Percentiles rank a stretch among this genome's conserved stretches.
Conservation (phyloP, 306 rosid genomes). For the Trichosanthes cucumerina region DNA sequence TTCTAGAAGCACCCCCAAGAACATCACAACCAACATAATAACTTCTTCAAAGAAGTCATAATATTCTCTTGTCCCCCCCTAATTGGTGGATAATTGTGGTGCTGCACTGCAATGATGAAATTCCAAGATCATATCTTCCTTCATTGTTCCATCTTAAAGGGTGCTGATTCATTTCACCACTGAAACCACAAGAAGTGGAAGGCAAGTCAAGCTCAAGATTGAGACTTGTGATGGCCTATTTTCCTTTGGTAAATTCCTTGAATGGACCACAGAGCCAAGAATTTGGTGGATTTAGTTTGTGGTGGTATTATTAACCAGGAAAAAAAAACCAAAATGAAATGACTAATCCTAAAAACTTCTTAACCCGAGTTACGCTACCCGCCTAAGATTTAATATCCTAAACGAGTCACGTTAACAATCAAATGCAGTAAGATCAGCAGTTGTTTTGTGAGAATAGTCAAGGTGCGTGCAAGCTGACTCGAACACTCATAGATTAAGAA, state of each 20-base stretch:
- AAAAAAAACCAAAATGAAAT: not conserved
- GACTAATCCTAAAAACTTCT: not conserved
- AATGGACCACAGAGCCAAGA: not conserved
- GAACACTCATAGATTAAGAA: too few species aligned
- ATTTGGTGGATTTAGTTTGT: not conserved
- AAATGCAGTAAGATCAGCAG: too few species aligned
- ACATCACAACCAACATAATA: not conserved
- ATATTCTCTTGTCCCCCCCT: not conserved
- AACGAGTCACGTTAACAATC: not conserved
- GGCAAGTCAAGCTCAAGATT: constrained; percentile 1
- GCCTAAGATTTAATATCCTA: too few species aligned
- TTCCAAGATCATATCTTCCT: not conserved
- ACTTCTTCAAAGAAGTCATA: not conserved
- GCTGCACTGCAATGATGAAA: constrained; percentile 6
- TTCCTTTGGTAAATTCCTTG: not conserved
- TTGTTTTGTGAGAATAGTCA: not conserved
- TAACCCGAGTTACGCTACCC: too few species aligned
- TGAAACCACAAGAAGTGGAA: not conserved
- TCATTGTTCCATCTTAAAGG: not conserved
- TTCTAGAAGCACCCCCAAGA: not conserved
- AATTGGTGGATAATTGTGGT: constrained; percentile 2
- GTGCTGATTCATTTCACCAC: constrained; percentile 9
- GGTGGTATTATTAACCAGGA: not conserved
- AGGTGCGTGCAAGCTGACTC: not conserved
- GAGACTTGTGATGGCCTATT: not conserved